These are phyloP conservation scores for Ettlia oleoabundans DNA, from an alignment of 139 green algal species.

Conservation along the genomic window DNA sequence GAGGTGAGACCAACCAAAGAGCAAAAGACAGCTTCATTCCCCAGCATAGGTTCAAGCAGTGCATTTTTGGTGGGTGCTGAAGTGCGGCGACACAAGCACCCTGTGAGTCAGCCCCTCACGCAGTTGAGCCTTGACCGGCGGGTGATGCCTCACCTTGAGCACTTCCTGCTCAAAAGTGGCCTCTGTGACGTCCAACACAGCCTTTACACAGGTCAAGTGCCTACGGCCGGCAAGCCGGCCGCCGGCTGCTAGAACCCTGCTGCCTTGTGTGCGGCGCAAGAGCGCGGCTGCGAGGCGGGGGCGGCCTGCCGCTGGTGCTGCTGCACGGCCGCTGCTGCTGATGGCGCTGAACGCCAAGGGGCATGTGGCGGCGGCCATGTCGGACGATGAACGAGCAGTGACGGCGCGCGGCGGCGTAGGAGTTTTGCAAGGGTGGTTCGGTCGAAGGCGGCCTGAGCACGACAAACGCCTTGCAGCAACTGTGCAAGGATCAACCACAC, in stretches of 20 bases:
- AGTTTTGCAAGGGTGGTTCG: no score
- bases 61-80: no score
- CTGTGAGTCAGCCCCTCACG: no score
- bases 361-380: not conserved
- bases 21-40: no score
- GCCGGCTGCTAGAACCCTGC: not conserved
- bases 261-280: not conserved
- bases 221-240: not conserved
- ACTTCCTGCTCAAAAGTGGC: constrained; percentile 71
- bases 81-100: not conserved
- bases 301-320: not conserved
- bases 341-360: not conserved
- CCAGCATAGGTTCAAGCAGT: no score
- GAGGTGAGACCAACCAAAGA: no score
- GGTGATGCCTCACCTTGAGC: constrained; percentile 78
- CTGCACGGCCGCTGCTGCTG: not conserved
- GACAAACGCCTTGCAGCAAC: no score
- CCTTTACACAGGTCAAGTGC: constrained; percentile 2
- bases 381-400: no score
- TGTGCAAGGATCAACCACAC: no score
- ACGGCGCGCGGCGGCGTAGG: no score
- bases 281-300: constrained; percentile 1
- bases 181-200: constrained; percentile 57
- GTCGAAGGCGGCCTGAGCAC: no score
- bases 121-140: no score